Evolutionary conservation across 306 rosid genomes (phyloP).

Genomic region (Comarum palustre): DNA sequence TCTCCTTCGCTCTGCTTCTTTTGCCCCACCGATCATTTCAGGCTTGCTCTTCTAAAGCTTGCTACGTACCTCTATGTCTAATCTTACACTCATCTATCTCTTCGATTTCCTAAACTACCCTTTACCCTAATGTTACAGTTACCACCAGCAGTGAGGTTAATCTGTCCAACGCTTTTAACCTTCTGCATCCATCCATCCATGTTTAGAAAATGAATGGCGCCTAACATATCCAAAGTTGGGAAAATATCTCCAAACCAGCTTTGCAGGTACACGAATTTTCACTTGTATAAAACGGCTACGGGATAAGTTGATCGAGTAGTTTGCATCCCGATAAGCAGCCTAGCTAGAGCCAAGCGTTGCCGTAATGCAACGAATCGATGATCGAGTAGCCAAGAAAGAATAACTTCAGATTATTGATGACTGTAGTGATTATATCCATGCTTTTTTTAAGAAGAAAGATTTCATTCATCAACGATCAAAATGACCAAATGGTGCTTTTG

Average conservation of each 20-base stretch:
- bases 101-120: slow-evolving; percentile 25
- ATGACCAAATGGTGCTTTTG: no score
- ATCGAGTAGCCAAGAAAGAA: background rate
- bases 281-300: background rate
- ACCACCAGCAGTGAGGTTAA: background rate
- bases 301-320: background rate
- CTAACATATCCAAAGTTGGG: background rate
- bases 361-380: background rate
- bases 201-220: background rate
- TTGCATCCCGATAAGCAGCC: background rate
- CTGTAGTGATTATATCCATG: no score
- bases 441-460: no score
- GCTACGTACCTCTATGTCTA: background rate
- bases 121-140: background rate
- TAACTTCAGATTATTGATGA: no score
- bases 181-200: background rate
- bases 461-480: no score
- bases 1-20: slow-evolving; percentile 19
- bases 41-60: background rate
- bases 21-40: background rate
- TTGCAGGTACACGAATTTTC: background rate
- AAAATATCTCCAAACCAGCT: background rate
- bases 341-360: background rate
- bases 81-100: background rate
- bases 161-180: background rate